These are phyloP conservation scores for Beauveria sp. DNA, from an alignment of 2,329 filamentous ascomycete species.

Conservation along the genomic window DNA sequence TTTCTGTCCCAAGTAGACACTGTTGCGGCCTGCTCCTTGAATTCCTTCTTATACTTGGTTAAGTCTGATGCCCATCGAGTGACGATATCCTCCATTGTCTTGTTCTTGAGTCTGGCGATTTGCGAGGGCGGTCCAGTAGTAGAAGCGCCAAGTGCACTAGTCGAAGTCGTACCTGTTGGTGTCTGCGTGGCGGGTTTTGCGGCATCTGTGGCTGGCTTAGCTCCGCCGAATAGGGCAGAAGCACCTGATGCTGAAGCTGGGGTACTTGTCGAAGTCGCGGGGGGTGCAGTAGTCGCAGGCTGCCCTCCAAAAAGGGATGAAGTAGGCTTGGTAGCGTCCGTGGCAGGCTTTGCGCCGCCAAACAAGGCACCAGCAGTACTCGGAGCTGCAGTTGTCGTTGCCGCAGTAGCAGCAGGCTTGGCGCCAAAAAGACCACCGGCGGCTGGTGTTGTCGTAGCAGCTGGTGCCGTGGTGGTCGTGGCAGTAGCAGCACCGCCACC, in stretches of 20 bases:
- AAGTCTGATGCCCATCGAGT: constrained; percentile 94
- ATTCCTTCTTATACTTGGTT: constrained; percentile 93
- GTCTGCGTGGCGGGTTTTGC: constrained; percentile 21
- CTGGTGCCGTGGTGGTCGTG: constrained; percentile 21
- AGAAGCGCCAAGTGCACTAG: constrained; percentile 55
- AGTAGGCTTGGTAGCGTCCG: constrained; percentile 15
- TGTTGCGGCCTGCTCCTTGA: constrained; percentile 80
- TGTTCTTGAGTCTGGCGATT: constrained; percentile 88
- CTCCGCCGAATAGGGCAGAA: constrained; percentile 24
- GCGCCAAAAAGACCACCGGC: constrained; percentile 29
- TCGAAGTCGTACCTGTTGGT: constrained; percentile 17
- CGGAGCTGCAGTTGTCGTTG: constrained; percentile 26
- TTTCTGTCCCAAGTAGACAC: constrained; percentile 88
- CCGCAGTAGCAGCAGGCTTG: constrained; percentile 29
- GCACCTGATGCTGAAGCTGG: constrained; percentile 23
- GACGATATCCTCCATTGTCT: constrained; percentile 98
- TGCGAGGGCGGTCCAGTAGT: constrained; percentile 76
- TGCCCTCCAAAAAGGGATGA: constrained; percentile 27
- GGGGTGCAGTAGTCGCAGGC: constrained; percentile 20
- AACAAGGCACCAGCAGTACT: constrained; percentile 25
- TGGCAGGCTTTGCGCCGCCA: constrained; percentile 22
- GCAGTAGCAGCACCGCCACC: constrained; percentile 11
- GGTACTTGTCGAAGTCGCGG: constrained; percentile 19
- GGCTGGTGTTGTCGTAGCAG: constrained; percentile 13
- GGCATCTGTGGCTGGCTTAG: constrained; percentile 22